Conservation (phyloP, 2,329 filamentous ascomycete genomes). For the Leptodontidium sp. region DNA sequence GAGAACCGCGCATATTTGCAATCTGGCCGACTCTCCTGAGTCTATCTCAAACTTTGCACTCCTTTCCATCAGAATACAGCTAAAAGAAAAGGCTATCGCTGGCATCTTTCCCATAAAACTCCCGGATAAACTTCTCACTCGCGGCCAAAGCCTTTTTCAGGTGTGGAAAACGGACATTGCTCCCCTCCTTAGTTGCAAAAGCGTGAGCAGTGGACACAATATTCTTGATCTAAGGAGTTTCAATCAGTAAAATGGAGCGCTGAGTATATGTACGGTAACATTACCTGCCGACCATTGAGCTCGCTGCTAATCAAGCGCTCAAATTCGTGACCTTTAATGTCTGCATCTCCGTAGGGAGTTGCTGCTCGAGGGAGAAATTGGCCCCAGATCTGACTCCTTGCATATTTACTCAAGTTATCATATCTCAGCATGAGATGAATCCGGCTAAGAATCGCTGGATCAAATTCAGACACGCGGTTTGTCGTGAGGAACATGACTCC, state of each 20-base stretch:
- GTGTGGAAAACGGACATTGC: neutral
- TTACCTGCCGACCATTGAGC: neutral
- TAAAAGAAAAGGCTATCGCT: neutral
- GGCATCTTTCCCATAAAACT: neutral
- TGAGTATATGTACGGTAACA: neutral
- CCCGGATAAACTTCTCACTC: neutral
- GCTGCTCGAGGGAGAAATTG: neutral
- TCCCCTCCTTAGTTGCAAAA: neutral
- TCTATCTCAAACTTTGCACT: neutral
- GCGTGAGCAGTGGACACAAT: neutral
- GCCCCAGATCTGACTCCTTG: neutral
- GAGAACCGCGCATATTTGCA: neutral
- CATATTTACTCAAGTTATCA: neutral
- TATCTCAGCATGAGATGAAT: neutral
- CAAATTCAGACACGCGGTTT: conserved; percentile 35
- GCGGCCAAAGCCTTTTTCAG: neutral
- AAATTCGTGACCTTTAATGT: neutral
- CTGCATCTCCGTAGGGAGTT: neutral
- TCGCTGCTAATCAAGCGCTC: neutral
- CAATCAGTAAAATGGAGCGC: neutral
- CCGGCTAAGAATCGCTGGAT: neutral
- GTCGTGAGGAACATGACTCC: conserved; percentile 51
- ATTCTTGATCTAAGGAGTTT: neutral
- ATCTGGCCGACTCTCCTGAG: neutral
- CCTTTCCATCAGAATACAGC: neutral